Base-by-base conservation (phyloP, 257 asterid species). In the Solanum virginianum region DNA sequence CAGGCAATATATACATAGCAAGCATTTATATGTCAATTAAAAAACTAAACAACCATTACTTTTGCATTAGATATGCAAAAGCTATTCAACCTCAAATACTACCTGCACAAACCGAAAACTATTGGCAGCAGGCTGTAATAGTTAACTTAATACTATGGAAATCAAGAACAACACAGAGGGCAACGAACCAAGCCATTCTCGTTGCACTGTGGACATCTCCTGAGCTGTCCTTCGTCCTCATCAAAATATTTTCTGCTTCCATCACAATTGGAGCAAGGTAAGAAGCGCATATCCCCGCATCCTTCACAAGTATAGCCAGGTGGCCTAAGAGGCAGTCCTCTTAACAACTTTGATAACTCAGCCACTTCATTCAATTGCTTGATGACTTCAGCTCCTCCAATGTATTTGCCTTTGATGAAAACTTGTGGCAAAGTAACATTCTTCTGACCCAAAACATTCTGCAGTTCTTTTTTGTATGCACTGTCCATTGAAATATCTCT, bases 401-500 rank as follows among this genome's bases (percentile, higher is more conserved):
- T 83, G 89, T 93, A 80, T 55, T 89, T 89, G 47, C 97, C 97
- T 86, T 90, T 95, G 59, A 95, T 80, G 87, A 95, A 95, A 56
- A 95, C 96, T 88, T 94, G 99, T 3, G 99, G 99, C 83, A 95
- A 88, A 83, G 84, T 80, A n/a, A 93, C 89, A 16, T 84, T 84
- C 80, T 86, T 92, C 83, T 92, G 94, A 4, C 94, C 98, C 84
- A 95, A 77, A 54, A 92, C 91, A 82, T 86, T 90, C 91, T 92
- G 96, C 51, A 95, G 65, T 59, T 95, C 99, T 85, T 86, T 95
- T 80, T 81, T 91, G 68, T 93, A 93, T 2, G 92, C 99, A 2
- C 54, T 87, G 80, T 95, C 98, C 99, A 95, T 94, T 0, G 99
- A 95, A 3, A 92, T 88, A 81, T 95, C 99, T 81, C 99, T 86